phyloP scores from a whole-genome alignment of 306 rosid species.

The Spatholobus suberectus region DNA sequence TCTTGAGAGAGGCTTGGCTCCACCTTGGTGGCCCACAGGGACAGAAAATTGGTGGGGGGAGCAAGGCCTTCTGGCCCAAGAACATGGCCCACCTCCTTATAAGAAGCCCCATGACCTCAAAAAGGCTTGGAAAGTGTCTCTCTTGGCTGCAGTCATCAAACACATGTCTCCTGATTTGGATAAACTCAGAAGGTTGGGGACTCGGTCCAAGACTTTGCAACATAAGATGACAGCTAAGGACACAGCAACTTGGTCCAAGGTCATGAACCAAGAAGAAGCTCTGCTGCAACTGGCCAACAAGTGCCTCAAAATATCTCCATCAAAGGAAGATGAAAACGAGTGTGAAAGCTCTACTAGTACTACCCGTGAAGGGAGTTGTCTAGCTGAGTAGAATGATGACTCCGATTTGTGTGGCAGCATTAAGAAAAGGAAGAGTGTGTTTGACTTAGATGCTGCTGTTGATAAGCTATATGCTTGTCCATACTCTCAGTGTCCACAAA shows the following conservation, averaged over 20 bases:
- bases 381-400: neutral
- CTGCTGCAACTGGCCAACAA: conserved; percentile 38
- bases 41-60: conserved; percentile 71
- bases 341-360: conserved; percentile 14
- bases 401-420: neutral
- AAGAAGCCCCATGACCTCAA: conserved; percentile 70
- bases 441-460: conserved; percentile 32
- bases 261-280: conserved; percentile 61
- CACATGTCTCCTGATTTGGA: conserved; percentile 63
- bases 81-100: conserved; percentile 64
- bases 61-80: conserved; percentile 52
- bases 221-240: conserved; percentile 71
- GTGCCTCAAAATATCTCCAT: conserved; percentile 41
- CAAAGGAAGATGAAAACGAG: neutral
- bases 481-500: conserved; percentile 37
- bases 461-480: conserved; percentile 38
- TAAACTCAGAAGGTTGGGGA: conserved; percentile 52
- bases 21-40: conserved; percentile 82
- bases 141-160: conserved; percentile 60
- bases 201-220: conserved; percentile 64
- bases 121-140: conserved; percentile 75
- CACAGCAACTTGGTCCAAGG: conserved; percentile 61
- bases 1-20: conserved; percentile 63
- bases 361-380: neutral
- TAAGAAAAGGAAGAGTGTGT: conserved; percentile 48